Base-by-base conservation (phyloP, 306 rosid genomes). In the Trifolium fragiferum region DNA sequence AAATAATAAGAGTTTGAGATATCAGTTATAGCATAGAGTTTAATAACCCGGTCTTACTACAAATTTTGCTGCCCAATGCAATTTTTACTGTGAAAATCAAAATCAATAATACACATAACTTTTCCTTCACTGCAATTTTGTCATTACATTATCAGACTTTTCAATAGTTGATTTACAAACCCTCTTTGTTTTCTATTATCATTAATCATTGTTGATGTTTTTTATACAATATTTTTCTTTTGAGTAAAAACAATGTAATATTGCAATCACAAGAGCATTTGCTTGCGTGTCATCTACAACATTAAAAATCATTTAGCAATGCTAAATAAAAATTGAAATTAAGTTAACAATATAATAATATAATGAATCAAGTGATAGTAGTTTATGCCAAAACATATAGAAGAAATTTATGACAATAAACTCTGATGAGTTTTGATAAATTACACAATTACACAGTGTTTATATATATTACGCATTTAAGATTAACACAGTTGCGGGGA, bases 381-480 rank as follows among this genome's bases (percentile, higher is more conserved):
- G 12, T 3, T 19, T 53, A 8, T 53, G 12, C 10, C 63, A 12
- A 11, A 57, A 23, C 16, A 8, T 25, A 20, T 4, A 11, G 8
- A 10, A 12, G 9, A 57, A 23, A 23, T 11, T 23, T 6, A 12
- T 6, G 0, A 6, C 18, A 23, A 11, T 35, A 2, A 37, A 37
- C 2, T 37, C 40, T 7, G 40, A 35, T 35, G 2, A 35, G 9
- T 35, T 35, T 7, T 7, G 40, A 2, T 1, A 37, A 2, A 1
- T 5, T 23, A 7, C 10, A 23, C 2, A 23, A 5, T 0, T 0
- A 0, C 0, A 4, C 2, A 9, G 0, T 0, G 4, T 13, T 1
- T 25, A 58, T 6, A 58, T 57, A 5, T 0, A 5, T 0, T 2
- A 0, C 2, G 0, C 0, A 6, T 5, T 57, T 0, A 4, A 5